phyloP scores from a whole-genome alignment of 768 basidiomycete species.

The Leucocoprinus leucothites region DNA sequence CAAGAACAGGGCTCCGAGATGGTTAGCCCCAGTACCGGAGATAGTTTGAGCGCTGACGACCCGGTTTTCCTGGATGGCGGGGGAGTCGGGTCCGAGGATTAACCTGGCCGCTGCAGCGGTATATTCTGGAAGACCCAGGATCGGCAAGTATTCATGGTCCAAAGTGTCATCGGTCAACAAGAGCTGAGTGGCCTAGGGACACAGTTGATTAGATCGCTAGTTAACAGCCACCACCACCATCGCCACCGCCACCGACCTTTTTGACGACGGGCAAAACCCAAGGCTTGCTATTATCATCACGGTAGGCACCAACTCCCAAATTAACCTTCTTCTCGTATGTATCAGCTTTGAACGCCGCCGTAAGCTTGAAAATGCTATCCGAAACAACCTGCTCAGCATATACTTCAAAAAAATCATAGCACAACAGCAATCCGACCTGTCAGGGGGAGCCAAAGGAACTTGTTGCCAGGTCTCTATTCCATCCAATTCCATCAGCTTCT shows the following conservation, averaged over 20 bases:
- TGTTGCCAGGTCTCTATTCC: constrained; percentile 65
- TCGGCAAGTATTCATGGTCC: constrained; percentile 93
- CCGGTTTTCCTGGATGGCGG: constrained; percentile 67
- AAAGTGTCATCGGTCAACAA: constrained; percentile 66
- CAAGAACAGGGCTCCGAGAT: constrained; percentile 86
- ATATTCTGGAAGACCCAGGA: constrained; percentile 83
- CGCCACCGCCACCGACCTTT: constrained; percentile 52
- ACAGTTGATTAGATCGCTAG: background rate
- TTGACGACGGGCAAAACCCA: constrained; percentile 92
- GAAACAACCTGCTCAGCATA: constrained; percentile 5
- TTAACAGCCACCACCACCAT: constrained; percentile 5
- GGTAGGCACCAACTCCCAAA: constrained; percentile 90
- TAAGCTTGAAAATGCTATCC: constrained; percentile 84
- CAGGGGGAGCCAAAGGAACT: constrained; percentile 82
- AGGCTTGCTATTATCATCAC: constrained; percentile 82
- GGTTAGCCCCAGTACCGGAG: constrained; percentile 95
- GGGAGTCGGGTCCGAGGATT: constrained; percentile 72
- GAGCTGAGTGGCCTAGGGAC: constrained; percentile 62
- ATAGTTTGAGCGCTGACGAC: constrained; percentile 88
- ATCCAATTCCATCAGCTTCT: constrained; percentile 12
- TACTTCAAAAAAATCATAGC: background rate
- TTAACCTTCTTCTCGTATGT: constrained; percentile 77
- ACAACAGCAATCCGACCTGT: constrained; percentile 49
- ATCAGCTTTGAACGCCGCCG: constrained; percentile 86
- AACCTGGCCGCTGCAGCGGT: constrained; percentile 79